Evolutionary conservation across 371 early-diverging fungal genomes (phyloP).

Genomic region (Mucor saturninus): DNA sequence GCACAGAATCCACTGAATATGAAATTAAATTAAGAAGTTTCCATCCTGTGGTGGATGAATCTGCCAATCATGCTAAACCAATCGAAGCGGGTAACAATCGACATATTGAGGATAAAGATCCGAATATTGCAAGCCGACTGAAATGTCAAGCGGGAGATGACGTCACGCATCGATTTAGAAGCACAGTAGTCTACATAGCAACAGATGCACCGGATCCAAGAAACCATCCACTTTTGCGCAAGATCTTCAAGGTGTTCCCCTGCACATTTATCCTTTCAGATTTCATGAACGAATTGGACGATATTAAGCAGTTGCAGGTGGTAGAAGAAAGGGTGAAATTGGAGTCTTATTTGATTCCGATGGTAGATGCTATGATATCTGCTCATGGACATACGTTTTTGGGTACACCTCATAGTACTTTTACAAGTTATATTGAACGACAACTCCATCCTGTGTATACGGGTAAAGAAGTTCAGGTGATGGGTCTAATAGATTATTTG

Average conservation of each 20-base stretch:
- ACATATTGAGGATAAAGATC: neutral
- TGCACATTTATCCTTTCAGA: constrained; percentile 63
- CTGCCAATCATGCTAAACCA: constrained; percentile 25
- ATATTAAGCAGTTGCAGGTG: constrained; percentile 51
- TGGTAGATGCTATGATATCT: constrained; percentile 69
- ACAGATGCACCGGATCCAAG: constrained; percentile 64
- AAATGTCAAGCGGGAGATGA: constrained; percentile 20
- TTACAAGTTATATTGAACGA: constrained; percentile 61
- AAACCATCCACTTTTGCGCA: constrained; percentile 57
- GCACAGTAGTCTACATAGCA: constrained; percentile 60
- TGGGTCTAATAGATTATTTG: constrained; percentile 25
- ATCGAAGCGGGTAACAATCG: constrained; percentile 6
- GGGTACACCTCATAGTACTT: constrained; percentile 65
- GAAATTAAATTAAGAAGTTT: constrained; percentile 47
- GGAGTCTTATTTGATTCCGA: constrained; percentile 63
- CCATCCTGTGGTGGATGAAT: constrained; percentile 19
- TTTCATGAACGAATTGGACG: constrained; percentile 52
- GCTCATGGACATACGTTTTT: constrained; percentile 62
- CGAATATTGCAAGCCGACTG: constrained; percentile 17
- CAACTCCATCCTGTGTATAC: constrained; percentile 59
- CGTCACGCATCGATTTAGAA: constrained; percentile 20
- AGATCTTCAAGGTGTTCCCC: constrained; percentile 63
- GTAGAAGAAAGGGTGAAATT: constrained; percentile 55
- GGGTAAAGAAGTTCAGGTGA: constrained; percentile 21
- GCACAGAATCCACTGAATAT: constrained; percentile 48